Evolutionary conservation across 352 stramenopile species (phyloP), one percentile per base, ranked within the genome.

Genomic region (Globisporangium rhizosaccharum): DNA sequence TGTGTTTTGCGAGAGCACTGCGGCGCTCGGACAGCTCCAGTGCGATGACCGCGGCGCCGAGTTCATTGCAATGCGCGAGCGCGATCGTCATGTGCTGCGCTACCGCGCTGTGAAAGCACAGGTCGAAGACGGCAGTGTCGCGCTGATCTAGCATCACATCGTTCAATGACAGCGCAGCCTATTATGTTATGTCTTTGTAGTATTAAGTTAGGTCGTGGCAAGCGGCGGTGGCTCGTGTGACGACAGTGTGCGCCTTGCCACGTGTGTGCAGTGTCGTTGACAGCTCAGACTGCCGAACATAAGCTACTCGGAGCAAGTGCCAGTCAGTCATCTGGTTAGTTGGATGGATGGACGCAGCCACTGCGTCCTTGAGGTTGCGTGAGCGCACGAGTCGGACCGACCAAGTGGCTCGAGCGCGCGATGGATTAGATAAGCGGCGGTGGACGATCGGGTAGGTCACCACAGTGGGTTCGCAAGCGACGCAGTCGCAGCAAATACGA

Each of bases 1-100:
- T 60, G 85, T 94, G 33, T 92, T 94, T 53, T 92, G 82, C 57
- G 73, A 92, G 65, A 87, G 79, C 59, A 82, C 80, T 46, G 61
- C 63, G 15, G 68, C 73, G 15, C 68, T 85, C 6, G 71, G 74
- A 2, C 66, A 82, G 33, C 64, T 94, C 44, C 74, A 90, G 70
- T 78, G 71, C 30, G 85, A 94, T 57, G 82, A 94, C 57, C 78
- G 79, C 18, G 85, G 85, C 26, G 65, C 72, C 26, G 80, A 88
- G 37, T 82, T 76, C 56, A 69, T 92, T 33, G 71, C 75, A 5
- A 73, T 91, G 46, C 80, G 73, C 45, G 61, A 77, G 14, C 51
- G 64, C 12, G 79, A 92, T 70, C 81, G 82, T 30, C 79, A 90
- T 56, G 81, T 92, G 28, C 60, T 92, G 54, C 81, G 85, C 45